These are phyloP conservation scores for Edaphochlamys debaryana DNA, from an alignment of 139 green algal species.

Conservation along the genomic window DNA sequence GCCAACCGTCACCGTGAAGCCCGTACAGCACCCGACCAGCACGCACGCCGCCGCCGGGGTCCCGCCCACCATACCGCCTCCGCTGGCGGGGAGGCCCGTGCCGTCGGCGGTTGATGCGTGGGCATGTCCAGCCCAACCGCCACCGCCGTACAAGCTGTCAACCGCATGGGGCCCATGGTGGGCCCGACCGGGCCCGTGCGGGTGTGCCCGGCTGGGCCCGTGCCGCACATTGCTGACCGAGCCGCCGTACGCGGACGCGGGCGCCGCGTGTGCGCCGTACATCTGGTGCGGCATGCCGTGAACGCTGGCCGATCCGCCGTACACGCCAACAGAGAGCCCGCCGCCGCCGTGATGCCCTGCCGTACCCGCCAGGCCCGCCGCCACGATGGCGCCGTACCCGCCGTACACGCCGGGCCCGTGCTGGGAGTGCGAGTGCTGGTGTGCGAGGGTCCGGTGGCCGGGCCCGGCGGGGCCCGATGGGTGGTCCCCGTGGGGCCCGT, in stretches of 20 bases:
- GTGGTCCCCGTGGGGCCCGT: no score
- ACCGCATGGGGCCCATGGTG: neutral
- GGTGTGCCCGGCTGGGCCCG: no score
- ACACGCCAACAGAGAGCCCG: no score
- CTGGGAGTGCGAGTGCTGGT: neutral
- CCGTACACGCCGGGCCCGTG: neutral
- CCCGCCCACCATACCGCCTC: neutral
- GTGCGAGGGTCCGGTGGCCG: neutral
- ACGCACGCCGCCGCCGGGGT: neutral
- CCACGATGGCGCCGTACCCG: neutral
- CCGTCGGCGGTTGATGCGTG: neutral
- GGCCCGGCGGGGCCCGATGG: no score
- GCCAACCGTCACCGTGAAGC: slow-evolving; percentile 5
- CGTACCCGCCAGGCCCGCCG: neutral
- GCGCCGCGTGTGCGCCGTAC: no score
- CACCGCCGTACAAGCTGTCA: neutral
- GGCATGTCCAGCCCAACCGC: neutral
- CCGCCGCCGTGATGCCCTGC: no score
- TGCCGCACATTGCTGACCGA: no score
- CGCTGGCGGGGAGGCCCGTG: no score
- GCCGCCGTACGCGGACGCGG: no score
- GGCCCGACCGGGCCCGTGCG: neutral
- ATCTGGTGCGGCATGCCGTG: no score
- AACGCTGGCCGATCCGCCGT: no score
- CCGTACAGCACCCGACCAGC: slow-evolving; percentile 36